Conservation (phyloP, 257 asterid species). For the Solanum appendiculatum region DNA sequence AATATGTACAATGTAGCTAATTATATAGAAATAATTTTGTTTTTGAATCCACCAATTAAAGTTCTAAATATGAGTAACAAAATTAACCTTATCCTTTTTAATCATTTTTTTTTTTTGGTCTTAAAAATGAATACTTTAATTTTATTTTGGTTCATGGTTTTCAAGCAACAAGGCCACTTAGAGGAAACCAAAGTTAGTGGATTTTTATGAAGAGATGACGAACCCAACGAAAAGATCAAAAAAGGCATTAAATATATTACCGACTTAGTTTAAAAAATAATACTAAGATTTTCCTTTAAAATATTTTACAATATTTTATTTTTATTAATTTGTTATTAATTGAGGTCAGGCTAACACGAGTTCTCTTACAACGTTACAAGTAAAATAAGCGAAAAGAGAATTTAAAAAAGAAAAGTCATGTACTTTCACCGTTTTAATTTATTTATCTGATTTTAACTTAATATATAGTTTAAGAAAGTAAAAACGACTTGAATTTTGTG, state of each 20-base stretch:
- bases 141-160: neutral
- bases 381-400: neutral
- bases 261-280: neutral
- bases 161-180: neutral
- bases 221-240: neutral
- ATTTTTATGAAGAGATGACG: neutral
- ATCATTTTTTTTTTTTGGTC: too few species aligned
- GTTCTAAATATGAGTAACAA: neutral
- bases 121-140: neutral
- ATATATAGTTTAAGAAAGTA: too few species aligned
- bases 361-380: neutral
- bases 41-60: neutral
- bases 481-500: too few species aligned
- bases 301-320: neutral
- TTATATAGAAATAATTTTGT: neutral
- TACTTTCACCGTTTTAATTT: too few species aligned
- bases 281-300: neutral
- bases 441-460: too few species aligned
- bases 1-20: neutral
- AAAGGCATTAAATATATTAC: neutral
- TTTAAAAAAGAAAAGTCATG: too few species aligned
- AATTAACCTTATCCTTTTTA: neutral
- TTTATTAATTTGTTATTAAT: neutral
- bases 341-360: neutral
- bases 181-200: neutral